These are phyloP conservation scores for Fomitopsis serialis DNA, from an alignment of 768 basidiomycete genomes.

Conservation along the genomic window DNA sequence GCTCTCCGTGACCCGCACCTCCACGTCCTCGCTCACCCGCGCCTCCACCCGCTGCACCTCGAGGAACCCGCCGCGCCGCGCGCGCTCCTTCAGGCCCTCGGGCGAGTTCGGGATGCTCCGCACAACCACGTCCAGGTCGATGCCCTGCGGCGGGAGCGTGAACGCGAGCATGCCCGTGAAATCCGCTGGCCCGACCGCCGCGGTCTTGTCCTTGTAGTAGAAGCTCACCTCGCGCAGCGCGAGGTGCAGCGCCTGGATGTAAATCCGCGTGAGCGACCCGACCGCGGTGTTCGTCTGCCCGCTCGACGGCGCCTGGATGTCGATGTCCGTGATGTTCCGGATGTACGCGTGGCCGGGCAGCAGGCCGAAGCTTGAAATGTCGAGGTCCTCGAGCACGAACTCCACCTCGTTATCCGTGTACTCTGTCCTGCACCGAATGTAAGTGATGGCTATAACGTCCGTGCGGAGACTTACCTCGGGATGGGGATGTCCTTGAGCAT, in stretches of 20 bases:
- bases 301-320: conserved; percentile 39
- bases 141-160: conserved; percentile 57
- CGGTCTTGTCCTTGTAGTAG: conserved; percentile 62
- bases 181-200: conserved; percentile 46
- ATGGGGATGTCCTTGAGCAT: conserved; percentile 61
- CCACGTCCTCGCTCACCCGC: conserved; percentile 50
- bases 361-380: conserved; percentile 60
- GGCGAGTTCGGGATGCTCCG: conserved; percentile 52
- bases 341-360: conserved; percentile 69
- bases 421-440: conserved; percentile 46
- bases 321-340: conserved; percentile 63
- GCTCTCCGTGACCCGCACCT: conserved; percentile 48
- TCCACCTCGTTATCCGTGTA: conserved; percentile 65
- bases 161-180: conserved; percentile 61
- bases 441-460: background rate
- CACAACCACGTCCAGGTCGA: conserved; percentile 65
- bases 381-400: conserved; percentile 71
- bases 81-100: conserved; percentile 39
- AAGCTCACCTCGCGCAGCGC: conserved; percentile 63
- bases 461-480: conserved; percentile 42
- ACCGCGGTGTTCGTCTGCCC: conserved; percentile 41
- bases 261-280: conserved; percentile 62
- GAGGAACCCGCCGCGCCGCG: conserved; percentile 44
- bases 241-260: conserved; percentile 61
- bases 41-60: conserved; percentile 52